These are phyloP conservation scores for Pythium plurisporium DNA, from an alignment of 352 stramenopile genomes.

Conservation along the genomic window DNA sequence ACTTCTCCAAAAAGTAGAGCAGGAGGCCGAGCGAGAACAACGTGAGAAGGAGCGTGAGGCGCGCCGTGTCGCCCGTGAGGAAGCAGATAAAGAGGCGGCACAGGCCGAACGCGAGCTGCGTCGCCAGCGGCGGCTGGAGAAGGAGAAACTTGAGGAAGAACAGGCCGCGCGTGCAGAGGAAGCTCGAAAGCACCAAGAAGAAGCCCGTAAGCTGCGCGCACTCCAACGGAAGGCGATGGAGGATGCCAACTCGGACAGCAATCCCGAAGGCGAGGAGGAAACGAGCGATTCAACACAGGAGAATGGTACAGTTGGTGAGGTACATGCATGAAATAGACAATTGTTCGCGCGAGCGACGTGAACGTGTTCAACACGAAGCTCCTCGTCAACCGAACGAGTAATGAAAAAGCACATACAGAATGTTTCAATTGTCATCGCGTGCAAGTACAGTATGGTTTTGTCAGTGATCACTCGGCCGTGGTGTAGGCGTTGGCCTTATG, in stretches of 20 bases:
- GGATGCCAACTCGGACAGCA: background rate
- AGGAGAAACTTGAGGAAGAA: conserved; percentile 50
- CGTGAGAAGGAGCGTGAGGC: conserved; percentile 52
- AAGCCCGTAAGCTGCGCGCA: conserved; percentile 36
- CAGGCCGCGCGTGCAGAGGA: conserved; percentile 26
- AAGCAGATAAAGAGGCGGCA: conserved; percentile 51
- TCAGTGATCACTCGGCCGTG: conserved; percentile 10
- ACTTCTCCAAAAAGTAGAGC: conserved; percentile 61
- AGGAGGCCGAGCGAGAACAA: conserved; percentile 51
- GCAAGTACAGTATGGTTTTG: too few relatives aligned
- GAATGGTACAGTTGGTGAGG: background rate
- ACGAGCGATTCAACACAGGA: background rate
- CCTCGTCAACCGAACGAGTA: too few relatives aligned
- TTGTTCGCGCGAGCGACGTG: background rate
- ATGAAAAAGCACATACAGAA: conserved; percentile 2
- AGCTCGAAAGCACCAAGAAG: conserved; percentile 23
- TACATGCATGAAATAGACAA: conserved; percentile 6
- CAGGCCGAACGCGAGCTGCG: conserved; percentile 49
- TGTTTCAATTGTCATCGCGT: background rate
- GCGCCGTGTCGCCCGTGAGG: conserved; percentile 41
- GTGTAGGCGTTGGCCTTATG: conserved; percentile 97
- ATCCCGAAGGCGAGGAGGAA: background rate
- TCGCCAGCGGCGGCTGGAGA: conserved; percentile 54
- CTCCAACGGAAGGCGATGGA: conserved; percentile 33
- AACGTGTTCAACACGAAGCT: background rate